phyloP scores from a whole-genome alignment of 164 flowering plant species.

The Cinnamomum chago region DNA sequence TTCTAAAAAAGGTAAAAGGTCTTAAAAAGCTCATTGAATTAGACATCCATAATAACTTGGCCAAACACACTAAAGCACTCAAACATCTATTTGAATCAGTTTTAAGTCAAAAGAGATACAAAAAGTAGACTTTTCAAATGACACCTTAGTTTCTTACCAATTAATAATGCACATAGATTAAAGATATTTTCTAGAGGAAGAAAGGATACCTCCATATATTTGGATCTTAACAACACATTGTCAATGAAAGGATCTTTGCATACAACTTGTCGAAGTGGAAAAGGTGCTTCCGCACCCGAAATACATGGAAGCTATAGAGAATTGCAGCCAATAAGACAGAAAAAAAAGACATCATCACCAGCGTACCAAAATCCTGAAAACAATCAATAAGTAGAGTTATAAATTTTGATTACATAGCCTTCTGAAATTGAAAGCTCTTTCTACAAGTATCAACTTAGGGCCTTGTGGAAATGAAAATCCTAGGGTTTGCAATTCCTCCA shows the following conservation, averaged over 20 bases:
- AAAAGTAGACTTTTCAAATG: too few relatives aligned
- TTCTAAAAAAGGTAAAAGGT: too few relatives aligned
- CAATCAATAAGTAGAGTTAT: not conserved
- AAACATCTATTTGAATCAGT: too few relatives aligned
- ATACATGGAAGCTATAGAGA: conserved; percentile 48
- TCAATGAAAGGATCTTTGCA: conserved; percentile 1
- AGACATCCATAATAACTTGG: too few relatives aligned
- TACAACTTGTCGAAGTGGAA: conserved; percentile 54
- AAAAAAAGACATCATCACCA: conserved; percentile 53
- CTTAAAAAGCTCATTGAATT: too few relatives aligned
- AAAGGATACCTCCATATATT: not conserved
- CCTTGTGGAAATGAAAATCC: not conserved
- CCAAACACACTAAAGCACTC: too few relatives aligned
- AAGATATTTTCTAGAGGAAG: not conserved
- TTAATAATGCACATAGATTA: not conserved
- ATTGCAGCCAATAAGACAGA: conserved; percentile 37
- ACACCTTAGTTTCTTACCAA: too few relatives aligned
- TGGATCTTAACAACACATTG: not conserved
- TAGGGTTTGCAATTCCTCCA: too few relatives aligned
- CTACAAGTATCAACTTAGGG: not conserved
- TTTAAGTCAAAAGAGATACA: too few relatives aligned
- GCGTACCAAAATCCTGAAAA: conserved; percentile 47
- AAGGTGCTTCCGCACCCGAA: conserved; percentile 54
- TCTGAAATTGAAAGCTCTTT: too few relatives aligned
- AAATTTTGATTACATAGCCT: not conserved